Base-by-base conservation (phyloP, 1,284 basidiomycete genomes). In the Somion occarium region DNA sequence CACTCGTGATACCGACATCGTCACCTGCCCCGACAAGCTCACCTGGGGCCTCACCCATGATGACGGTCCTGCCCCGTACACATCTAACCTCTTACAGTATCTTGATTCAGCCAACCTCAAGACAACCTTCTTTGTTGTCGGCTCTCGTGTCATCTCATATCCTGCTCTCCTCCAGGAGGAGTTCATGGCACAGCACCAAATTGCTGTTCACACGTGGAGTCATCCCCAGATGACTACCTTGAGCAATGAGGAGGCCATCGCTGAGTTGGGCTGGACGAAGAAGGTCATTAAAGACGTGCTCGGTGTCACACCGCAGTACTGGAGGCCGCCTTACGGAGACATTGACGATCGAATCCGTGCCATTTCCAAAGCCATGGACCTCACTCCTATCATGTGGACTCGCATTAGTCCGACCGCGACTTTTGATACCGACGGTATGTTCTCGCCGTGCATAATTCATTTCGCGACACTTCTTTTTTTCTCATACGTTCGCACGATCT, bases 41-140 rank as follows among this genome's bases (percentile, higher is more conserved):
- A 79, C 80, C 44, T 92, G 88, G 85, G 85, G 78, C 66, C 72
- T 82, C 53, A 80, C 80, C 19, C 88, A 86, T 64, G 86, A 88
- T 59, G 87, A 90, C 62, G 88, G 88, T 19, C 92, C 93, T 20
- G 83, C 84, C 2, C 85, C 78, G 42, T 88, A 91, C 72, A 93
- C 92, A 1, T 81, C 90, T n/a, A 73, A 81, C 49, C 75, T 91
- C 19, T 73, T 92, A 44, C 59, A 76, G 51, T 91, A 84, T 66
- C 74, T 95, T 47, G 78, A 85, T 56, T 66, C 80, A 53, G 64
- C 80, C 54, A 72, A 85, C 53, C 72, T 95, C 63, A 87, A 84
- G 63, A 80, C 91, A 2, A 94, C 92, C 3, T 92, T 94, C 75
- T 95, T 93, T 68, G 79, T 85, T 53, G 88, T 94, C 51, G 91